These are phyloP conservation scores for Nothophaeocryptopus gaeumannii DNA, from an alignment of 2,329 filamentous ascomycete genomes.

Conservation along the genomic window DNA sequence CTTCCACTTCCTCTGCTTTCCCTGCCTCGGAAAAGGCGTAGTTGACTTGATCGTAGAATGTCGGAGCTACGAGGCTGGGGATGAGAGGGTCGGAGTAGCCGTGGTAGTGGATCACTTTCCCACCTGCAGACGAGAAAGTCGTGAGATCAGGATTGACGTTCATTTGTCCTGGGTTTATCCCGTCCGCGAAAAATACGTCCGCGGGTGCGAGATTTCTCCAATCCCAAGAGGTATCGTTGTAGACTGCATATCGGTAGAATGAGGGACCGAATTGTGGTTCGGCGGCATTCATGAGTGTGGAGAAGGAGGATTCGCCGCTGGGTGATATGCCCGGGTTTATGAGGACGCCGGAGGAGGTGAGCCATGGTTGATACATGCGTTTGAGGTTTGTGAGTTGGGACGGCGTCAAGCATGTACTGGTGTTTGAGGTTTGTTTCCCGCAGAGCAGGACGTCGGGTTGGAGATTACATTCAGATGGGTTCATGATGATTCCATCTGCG, in stretches of 20 bases:
- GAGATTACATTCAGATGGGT: neutral
- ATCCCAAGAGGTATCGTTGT: conserved; percentile 44
- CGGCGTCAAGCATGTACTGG: neutral
- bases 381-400: conserved; percentile 4
- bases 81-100: conserved; percentile 5
- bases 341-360: conserved; percentile 1
- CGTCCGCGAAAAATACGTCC: conserved; percentile 39
- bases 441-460: neutral
- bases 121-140: conserved; percentile 39
- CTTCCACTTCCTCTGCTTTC: conserved; percentile 14
- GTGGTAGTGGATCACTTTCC: conserved; percentile 43
- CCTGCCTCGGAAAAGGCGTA: neutral
- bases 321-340: conserved; percentile 32
- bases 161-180: conserved; percentile 41
- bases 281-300: conserved; percentile 37
- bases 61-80: neutral
- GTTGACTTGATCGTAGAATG: conserved; percentile 28
- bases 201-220: conserved; percentile 34
- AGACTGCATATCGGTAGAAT: conserved; percentile 49
- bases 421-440: conserved; percentile 38
- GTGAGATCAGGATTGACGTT: conserved; percentile 36
- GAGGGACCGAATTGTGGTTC: conserved; percentile 36
- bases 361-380: conserved; percentile 8
- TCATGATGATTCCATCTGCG: conserved; percentile 4
- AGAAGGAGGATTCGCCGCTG: conserved; percentile 27